These are phyloP conservation scores for Xylariomycetidae sp. DNA, from an alignment of 2,329 filamentous ascomycete species.

Conservation along the genomic window DNA sequence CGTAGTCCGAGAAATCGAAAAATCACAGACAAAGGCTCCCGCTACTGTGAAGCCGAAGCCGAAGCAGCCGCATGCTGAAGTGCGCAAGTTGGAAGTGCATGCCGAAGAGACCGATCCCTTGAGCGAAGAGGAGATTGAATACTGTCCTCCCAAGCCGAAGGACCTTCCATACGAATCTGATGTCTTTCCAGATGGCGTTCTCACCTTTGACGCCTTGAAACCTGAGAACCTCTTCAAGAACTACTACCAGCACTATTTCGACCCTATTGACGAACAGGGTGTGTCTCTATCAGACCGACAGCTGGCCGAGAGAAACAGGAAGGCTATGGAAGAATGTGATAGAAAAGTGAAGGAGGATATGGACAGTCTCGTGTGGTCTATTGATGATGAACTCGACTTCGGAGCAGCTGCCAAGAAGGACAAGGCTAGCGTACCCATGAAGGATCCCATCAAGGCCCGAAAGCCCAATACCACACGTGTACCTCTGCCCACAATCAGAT, in stretches of 20 bases:
- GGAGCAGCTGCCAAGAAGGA: constrained; percentile 14
- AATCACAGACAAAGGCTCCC: constrained; percentile 55
- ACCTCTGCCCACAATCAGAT: constrained; percentile 46
- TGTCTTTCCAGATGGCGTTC: constrained; percentile 53
- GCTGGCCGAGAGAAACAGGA: constrained; percentile 48
- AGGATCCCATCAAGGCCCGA: constrained; percentile 2
- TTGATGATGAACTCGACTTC: constrained; percentile 48
- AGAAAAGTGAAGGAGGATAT: constrained; percentile 64
- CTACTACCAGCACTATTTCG: constrained; percentile 57
- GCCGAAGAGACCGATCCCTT: constrained; percentile 43
- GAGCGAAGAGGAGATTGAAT: constrained; percentile 76
- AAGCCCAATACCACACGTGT: constrained; percentile 14
- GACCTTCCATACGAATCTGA: constrained; percentile 67
- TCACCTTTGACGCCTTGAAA: constrained; percentile 55
- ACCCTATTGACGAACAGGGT: constrained; percentile 64
- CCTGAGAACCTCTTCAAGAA: constrained; percentile 56
- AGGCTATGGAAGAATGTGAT: constrained; percentile 54
- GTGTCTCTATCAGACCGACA: constrained; percentile 58
- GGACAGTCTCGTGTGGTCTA: constrained; percentile 57
- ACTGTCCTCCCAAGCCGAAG: constrained; percentile 71
- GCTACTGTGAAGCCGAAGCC: constrained; percentile 55
- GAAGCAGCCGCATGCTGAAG: constrained; percentile 45
- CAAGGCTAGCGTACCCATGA: constrained; percentile 17
- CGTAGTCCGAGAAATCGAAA: constrained; percentile 55
- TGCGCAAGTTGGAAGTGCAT: constrained; percentile 60